These are phyloP conservation scores for Euphorbia pulcherrima DNA, from an alignment of 345 rosid species.

Conservation along the genomic window DNA sequence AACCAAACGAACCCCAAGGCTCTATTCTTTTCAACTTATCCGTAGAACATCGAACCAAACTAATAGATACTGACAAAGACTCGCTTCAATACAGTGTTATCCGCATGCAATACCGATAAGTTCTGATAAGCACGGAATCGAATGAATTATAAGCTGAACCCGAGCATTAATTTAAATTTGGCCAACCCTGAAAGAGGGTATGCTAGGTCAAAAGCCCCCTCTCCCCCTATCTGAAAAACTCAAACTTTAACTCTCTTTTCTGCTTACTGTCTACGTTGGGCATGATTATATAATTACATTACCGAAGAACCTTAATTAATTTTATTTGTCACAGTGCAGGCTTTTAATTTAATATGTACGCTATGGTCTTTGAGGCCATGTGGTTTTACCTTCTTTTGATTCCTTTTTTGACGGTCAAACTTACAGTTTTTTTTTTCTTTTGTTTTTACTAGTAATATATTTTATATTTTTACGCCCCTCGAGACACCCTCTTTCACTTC, in stretches of 20 bases:
- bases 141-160: too few species aligned
- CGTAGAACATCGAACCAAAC: too few species aligned
- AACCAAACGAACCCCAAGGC: too few species aligned
- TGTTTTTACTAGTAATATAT: neutral
- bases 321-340: slow-evolving; percentile 29
- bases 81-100: too few species aligned
- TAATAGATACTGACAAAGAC: too few species aligned
- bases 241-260: neutral
- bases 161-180: neutral
- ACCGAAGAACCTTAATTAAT: slow-evolving; percentile 38
- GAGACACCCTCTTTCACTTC: slow-evolving; percentile 28
- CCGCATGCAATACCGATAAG: too few species aligned
- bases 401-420: slow-evolving; percentile 55
- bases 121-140: too few species aligned
- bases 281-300: slow-evolving; percentile 39
- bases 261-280: slow-evolving; percentile 18
- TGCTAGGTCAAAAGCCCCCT: slow-evolving; percentile 30
- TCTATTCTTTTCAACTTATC: too few species aligned
- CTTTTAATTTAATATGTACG: slow-evolving; percentile 29
- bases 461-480: slow-evolving; percentile 28
- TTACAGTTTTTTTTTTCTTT: slow-evolving; percentile 5
- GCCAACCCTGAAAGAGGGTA: slow-evolving; percentile 17
- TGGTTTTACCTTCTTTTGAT: slow-evolving; percentile 45
- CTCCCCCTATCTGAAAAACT: neutral
- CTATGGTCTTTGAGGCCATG: slow-evolving; percentile 30